These are phyloP conservation scores for Didymosphaeria variabile DNA, from an alignment of 2,329 filamentous ascomycete species.

Conservation along the genomic window DNA sequence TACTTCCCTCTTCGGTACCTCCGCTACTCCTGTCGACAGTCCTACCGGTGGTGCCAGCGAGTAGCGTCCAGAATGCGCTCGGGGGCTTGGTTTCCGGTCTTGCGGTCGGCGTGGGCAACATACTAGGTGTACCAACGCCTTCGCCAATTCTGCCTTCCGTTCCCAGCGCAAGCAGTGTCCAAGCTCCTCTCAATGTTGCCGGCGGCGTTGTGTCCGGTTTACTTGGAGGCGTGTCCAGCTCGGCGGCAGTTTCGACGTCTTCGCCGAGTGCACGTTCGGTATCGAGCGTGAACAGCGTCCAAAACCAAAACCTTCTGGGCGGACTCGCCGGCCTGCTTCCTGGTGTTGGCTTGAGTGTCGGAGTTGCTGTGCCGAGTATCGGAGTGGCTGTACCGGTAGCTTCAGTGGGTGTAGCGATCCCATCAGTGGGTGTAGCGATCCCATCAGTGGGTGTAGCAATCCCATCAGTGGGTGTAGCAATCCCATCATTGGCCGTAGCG, in stretches of 20 bases:
- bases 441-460: too few relatives aligned
- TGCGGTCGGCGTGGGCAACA: background rate
- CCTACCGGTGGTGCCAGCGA: background rate
- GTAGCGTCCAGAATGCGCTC: slow-evolving; percentile 1
- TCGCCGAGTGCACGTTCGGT: background rate
- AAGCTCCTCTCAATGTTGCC: background rate
- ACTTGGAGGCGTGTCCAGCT: background rate
- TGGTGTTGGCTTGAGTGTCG: too few relatives aligned
- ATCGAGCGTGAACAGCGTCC: background rate
- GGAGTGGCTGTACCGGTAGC: background rate
- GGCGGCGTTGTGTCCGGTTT: background rate
- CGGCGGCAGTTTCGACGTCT: background rate
- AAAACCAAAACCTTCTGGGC: slow-evolving; percentile 2
- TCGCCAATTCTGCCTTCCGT: background rate
- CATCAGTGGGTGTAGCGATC: too few relatives aligned
- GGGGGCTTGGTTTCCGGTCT: background rate
- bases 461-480: too few relatives aligned
- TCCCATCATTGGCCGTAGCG: too few relatives aligned
- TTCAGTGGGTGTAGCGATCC: background rate
- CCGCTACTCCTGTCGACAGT: background rate
- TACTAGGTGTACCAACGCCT: background rate
- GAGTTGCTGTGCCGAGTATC: background rate
- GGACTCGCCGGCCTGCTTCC: background rate
- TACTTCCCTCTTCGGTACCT: background rate
- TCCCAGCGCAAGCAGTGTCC: background rate